Evolutionary conservation across 2,329 filamentous ascomycete species (phyloP).

Genomic region (Pseudogymnoascus verrucosus): DNA sequence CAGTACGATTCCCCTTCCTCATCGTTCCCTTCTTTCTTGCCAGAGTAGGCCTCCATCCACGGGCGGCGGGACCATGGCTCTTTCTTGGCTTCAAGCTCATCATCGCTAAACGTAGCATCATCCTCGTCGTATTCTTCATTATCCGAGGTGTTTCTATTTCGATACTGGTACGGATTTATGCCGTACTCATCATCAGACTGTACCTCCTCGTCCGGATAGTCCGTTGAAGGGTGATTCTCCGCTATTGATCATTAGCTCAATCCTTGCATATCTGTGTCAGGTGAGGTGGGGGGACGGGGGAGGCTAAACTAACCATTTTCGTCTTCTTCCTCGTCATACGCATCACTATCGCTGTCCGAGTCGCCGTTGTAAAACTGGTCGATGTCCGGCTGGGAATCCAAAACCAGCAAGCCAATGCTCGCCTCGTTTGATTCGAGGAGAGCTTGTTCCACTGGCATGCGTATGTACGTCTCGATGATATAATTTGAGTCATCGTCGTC

Average conservation of each 20-base stretch:
- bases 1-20: conserved; percentile 5
- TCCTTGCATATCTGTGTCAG: not conserved
- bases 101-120: conserved; percentile 21
- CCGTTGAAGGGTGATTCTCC: conserved; percentile 70
- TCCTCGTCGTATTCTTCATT: conserved; percentile 21
- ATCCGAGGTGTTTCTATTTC: conserved; percentile 31
- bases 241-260: conserved; percentile 36
- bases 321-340: conserved; percentile 52
- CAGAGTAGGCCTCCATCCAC: conserved; percentile 11
- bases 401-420: conserved; percentile 34
- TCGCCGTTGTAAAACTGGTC: conserved; percentile 53
- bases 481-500: conserved; percentile 49
- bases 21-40: not conserved
- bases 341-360: conserved; percentile 49
- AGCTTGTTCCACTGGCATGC: conserved; percentile 46
- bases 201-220: conserved; percentile 75
- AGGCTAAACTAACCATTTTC: conserved; percentile 48
- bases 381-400: conserved; percentile 31
- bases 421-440: conserved; percentile 39
- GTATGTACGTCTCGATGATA: conserved; percentile 57
- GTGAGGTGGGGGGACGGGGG: not conserved
- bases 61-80: conserved; percentile 22
- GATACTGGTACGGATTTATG: conserved; percentile 47
- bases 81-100: conserved; percentile 19
- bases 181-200: conserved; percentile 61